Conservation (phyloP, 805 yeast species). For the Lipomyces sp. region DNA sequence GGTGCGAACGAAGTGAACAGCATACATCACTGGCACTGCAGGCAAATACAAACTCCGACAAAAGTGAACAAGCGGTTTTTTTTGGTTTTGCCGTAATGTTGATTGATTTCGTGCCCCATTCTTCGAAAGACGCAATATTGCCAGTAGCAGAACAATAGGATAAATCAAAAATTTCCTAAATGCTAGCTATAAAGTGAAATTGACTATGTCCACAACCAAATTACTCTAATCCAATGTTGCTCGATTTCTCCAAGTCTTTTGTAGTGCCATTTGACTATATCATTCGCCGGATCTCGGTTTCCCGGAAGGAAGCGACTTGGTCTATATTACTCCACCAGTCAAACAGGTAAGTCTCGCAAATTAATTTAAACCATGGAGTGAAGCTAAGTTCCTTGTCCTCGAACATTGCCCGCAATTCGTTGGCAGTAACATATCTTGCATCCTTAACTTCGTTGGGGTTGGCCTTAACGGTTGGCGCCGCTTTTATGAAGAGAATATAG, state of each 20-base stretch:
- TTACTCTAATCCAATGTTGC: not conserved
- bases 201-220: not conserved
- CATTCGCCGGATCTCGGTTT: constrained; percentile 45
- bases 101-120: not conserved
- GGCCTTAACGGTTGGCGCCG: constrained; percentile 58
- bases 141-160: not conserved
- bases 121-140: not conserved
- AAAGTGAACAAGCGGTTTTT: not conserved
- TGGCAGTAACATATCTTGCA: constrained; percentile 69
- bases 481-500: constrained; percentile 79
- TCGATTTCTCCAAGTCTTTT: not conserved
- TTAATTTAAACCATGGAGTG: constrained; percentile 98
- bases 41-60: not conserved
- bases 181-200: not conserved
- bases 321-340: constrained; percentile 90
- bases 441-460: constrained; percentile 88
- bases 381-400: constrained; percentile 65
- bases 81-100: not conserved
- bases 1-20: not conserved
- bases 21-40: not conserved
- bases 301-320: constrained; percentile 56
- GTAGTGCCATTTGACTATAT: constrained; percentile 9
- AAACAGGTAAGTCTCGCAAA: constrained; percentile 87
- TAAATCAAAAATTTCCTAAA: not conserved
- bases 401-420: constrained; percentile 77